phyloP scores from a whole-genome alignment of 1,139 yeast species.

The Candida buenavistaensis region DNA sequence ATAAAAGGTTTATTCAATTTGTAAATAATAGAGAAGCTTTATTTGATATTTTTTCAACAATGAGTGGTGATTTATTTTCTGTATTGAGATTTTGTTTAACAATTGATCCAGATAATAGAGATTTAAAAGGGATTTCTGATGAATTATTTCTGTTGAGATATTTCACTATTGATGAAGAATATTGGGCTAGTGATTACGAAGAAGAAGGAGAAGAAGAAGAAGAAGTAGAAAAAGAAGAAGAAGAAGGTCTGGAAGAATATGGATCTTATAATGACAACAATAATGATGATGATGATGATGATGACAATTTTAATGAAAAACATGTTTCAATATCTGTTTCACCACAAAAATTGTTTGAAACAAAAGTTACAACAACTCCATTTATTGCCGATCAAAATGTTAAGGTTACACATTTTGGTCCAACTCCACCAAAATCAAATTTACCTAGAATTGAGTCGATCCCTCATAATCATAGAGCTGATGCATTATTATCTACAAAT shows the following conservation, averaged over 20 bases:
- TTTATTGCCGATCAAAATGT: background rate
- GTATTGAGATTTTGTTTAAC: constrained; percentile 78
- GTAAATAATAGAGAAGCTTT: constrained; percentile 86
- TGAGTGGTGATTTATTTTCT: constrained; percentile 84
- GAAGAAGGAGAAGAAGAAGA: constrained; percentile 20
- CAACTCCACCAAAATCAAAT: constrained; percentile 1
- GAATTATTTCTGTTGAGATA: constrained; percentile 62
- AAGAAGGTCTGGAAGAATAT: constrained; percentile 18
- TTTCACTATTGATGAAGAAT: constrained; percentile 85
- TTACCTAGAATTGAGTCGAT: constrained; percentile 13
- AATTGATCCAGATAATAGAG: constrained; percentile 85
- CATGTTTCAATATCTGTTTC: constrained; percentile 2
- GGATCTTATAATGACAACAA: constrained; percentile 7
- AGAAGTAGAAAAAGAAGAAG: constrained; percentile 12
- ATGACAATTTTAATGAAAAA: constrained; percentile 2
- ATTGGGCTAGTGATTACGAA: constrained; percentile 43
- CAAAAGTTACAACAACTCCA: background rate
- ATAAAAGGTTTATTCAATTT: constrained; percentile 83
- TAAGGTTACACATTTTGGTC: constrained; percentile 3
- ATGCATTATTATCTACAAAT: constrained; percentile 42
- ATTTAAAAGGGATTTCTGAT: constrained; percentile 54
- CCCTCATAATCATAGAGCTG: constrained; percentile 48
- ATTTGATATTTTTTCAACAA: constrained; percentile 87
- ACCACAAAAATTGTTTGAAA: constrained; percentile 5
- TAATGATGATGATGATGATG: constrained; percentile 11